Evolutionary conservation across 345 rosid species (phyloP), one percentile per base, ranked within the genome.

Genomic region (Chamaenerion angustifolium): DNA sequence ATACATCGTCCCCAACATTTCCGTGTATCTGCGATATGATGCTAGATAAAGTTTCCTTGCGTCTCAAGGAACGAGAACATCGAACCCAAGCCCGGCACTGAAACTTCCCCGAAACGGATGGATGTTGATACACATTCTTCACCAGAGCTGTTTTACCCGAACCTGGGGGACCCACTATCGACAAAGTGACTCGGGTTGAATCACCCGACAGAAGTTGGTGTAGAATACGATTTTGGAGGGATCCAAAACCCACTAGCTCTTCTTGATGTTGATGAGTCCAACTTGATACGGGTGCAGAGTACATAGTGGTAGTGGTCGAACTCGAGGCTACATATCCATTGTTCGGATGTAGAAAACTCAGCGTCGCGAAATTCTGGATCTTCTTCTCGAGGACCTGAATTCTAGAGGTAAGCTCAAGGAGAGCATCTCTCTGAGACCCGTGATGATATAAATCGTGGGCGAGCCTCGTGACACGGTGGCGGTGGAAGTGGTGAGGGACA

Each of bases 141-240:
- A 48, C 67, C 10, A 61, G 57, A 40, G 56, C 41, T 6, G 59
- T 57, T 54, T 62, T 62, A 1, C 67, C 64, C 2, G 56, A 40
- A 1, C 71, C 64, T 14, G 49, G 58, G 37, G 27, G 60, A 5
- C 71, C 64, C n/a, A 42, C 51, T 0, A 67, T 15, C 0, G 60
- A 62, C 12, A 57, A 40, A 0, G 57, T 37, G 21, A 50, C n/a
- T 12, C 40, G 59, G 12, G 35, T 11, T 7, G 44, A 35, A 3
- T 49, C 48, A 4, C 59, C 47, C 3, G 48, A 12, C 0, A 67
- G 17, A 16, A 67, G 51, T 60, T 64, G 49, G 0, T 31, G 1
- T 12, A 42, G 5, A 0, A 67, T 45, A 43, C 15, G 0, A 23
- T 13, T 4, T 42, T 40, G 45, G 1, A 16, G 46, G 13, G 2